Conservation (phyloP, 148 eudicot genomes). For the Rhododendron ovatum region DNA sequence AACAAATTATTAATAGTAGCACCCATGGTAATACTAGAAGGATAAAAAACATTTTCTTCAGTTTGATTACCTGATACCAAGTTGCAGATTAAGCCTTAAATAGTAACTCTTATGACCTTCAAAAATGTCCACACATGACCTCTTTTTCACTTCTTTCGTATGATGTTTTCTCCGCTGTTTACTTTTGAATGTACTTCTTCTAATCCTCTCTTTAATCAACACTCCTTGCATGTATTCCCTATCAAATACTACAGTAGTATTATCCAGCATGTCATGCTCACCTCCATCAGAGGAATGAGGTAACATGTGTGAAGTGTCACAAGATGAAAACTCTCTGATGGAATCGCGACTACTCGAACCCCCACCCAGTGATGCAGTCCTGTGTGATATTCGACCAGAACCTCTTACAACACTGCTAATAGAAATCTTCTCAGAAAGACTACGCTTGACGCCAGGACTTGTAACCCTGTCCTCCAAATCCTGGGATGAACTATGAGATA, state of each 20-base stretch:
- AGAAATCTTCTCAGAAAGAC: slow-evolving; percentile 49
- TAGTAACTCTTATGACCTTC: slow-evolving; percentile 57
- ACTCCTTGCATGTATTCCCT: slow-evolving; percentile 96
- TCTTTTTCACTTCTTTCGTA: slow-evolving; percentile 47
- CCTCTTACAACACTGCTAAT: slow-evolving; percentile 29
- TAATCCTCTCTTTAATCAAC: slow-evolving; percentile 61
- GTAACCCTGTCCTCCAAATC: slow-evolving; percentile 25
- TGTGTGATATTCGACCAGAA: slow-evolving; percentile 42
- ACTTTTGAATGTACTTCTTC: slow-evolving; percentile 29
- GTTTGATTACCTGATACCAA: slow-evolving; percentile 75
- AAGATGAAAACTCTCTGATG: slow-evolving; percentile 28
- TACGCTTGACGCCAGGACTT: slow-evolving; percentile 38
- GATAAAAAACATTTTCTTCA: neutral
- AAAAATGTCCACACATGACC: slow-evolving; percentile 44
- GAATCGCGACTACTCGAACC: slow-evolving; percentile 36
- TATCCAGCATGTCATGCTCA: slow-evolving; percentile 34
- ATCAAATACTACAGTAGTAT: slow-evolving; percentile 49
- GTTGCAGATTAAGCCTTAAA: slow-evolving; percentile 89
- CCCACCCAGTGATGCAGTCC: slow-evolving; percentile 33
- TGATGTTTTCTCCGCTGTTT: slow-evolving; percentile 41
- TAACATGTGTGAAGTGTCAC: slow-evolving; percentile 33
- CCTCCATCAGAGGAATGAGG: slow-evolving; percentile 28
- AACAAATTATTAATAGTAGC: neutral
- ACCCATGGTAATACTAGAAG: neutral
- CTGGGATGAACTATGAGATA: slow-evolving; percentile 35